Base-by-base conservation (phyloP, 2,329 filamentous ascomycete genomes). In the Phialophora expanda region DNA sequence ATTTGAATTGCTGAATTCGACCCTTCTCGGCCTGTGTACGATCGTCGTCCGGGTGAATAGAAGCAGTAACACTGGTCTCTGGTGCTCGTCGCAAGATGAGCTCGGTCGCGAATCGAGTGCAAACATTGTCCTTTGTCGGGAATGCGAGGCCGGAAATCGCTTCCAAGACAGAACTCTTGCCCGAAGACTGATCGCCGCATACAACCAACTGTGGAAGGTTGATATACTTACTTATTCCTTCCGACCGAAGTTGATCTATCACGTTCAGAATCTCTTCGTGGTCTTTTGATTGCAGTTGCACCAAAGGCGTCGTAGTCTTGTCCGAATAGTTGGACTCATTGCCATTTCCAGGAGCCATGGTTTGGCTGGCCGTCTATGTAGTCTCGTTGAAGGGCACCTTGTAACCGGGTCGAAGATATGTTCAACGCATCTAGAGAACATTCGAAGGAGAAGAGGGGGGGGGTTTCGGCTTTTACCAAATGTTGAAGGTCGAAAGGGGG, bases 201-300 rank as follows among this genome's bases (percentile, higher is more conserved):
- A 76, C 74, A 3, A 76, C 67, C 3, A 75, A 24, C 53, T 75
- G 74, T 11, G 74, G 74, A 3, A 76, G 70, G 56, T 82, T 81
- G 70, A 84, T 78, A 73, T 83, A 82, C 72, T 70, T 64, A 53
- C 71, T 85, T 78, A 74, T 85, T 75, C 73, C 85, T 79, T 67
- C 80, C 76, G 75, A 84, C 80, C 73, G 81, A 1, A 71, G 60
- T 32, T 62, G 28, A 46, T 71, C 70, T 24, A 72, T 69, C 22
- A 67, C 53, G 46, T 71, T 53, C 12, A 71, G 58, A 28, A 69
- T 48, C n/a, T 67, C 57, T 57, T 67, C 59, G 55, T 72, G 69
- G n/a, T 65, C 67, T 12, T 61, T 63, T 6, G 65, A 68, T 6
- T 68, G 70, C 12, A 71, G 62, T 24, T 74, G 60, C 14, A 69